phyloP scores from a whole-genome alignment of 768 basidiomycete species.

The Lepiota venenata region DNA sequence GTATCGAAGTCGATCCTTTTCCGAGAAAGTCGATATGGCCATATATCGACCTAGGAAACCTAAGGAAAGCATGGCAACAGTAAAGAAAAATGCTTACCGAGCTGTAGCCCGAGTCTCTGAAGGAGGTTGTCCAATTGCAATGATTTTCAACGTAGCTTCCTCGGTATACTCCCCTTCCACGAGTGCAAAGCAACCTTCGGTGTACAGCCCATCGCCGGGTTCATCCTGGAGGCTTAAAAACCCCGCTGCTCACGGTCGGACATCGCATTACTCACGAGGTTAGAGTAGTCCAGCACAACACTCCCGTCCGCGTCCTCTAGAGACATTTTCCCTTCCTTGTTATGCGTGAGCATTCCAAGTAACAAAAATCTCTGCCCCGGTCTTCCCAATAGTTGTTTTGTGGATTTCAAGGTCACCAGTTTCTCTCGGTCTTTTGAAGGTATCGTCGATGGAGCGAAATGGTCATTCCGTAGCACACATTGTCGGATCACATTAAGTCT shows the following conservation, averaged over 20 bases:
- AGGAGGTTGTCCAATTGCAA: constrained; percentile 96
- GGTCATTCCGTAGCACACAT: constrained; percentile 91
- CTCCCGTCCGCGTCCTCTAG: constrained; percentile 92
- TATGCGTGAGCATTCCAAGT: constrained; percentile 87
- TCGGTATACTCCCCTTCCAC: constrained; percentile 97
- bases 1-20: constrained; percentile 84
- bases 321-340: constrained; percentile 87
- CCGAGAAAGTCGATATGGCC: constrained; percentile 98
- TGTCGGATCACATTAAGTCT: constrained; percentile 90
- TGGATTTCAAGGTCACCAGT: constrained; percentile 91
- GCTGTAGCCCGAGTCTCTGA: constrained; percentile 87
- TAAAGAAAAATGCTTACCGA: constrained; percentile 45
- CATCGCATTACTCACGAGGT: constrained; percentile 56
- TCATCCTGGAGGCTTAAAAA: constrained; percentile 49
- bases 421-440: constrained; percentile 85
- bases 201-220: constrained; percentile 94
- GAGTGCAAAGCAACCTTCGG: constrained; percentile 92
- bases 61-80: neutral
- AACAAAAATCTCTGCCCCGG: constrained; percentile 88
- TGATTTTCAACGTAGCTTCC: constrained; percentile 82
- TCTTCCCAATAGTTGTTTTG: constrained; percentile 92
- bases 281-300: constrained; percentile 86
- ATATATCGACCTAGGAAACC: constrained; percentile 70
- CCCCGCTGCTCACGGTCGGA: neutral
- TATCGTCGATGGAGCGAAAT: constrained; percentile 94